Evolutionary conservation across 2,329 filamentous ascomycete species (phyloP), one percentile per base, ranked within the genome.

Genomic region (Talaromyces sp.): DNA sequence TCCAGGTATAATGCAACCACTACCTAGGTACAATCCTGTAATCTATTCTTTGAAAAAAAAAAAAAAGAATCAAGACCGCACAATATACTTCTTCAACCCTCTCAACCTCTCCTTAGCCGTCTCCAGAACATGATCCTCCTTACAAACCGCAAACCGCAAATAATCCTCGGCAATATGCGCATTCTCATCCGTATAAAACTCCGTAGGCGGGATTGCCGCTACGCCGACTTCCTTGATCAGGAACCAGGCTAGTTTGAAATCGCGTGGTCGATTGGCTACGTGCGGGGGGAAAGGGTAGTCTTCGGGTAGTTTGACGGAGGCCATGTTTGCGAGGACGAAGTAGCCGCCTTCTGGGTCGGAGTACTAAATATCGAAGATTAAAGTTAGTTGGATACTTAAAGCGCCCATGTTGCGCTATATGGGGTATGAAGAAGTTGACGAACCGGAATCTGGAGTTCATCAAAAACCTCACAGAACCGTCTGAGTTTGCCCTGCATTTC

Each of bases 231-330:
- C 93, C 72, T 92, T 92, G 75, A 99, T 99, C 66, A 97, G 77
- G 77, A 97, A 97, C 93, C 93, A 99, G 36, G 86, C 85, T 48
- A 99, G 83, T 80, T 96, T 90, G 77, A 97, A 99, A 73, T 99
- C 94, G 31, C 94, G 82, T 22, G 94, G 91, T 1, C 94, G 84
- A 68, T 81, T 86, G 13, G 89, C 89, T 36, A 99, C 93, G 70
- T 97, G 91, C 1, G 87, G 80, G 28, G 94, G 94, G 79, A 97
- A 97, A 0, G 87, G 83, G 73, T 97, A 99, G 70, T 86, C 86
- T 4, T 81, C 81, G 0, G 94, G 94, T 5, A 99, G 72, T 70
- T 89, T 85, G 58, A 99, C 90, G 70, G 93, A 92, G 58, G 84
- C 80, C 81, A 97, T 87, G 77, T 99, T 99, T 63, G 90, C 94